These are phyloP conservation scores for Starmerella gropengiesseri DNA, from an alignment of 805 yeast species.

Conservation along the genomic window DNA sequence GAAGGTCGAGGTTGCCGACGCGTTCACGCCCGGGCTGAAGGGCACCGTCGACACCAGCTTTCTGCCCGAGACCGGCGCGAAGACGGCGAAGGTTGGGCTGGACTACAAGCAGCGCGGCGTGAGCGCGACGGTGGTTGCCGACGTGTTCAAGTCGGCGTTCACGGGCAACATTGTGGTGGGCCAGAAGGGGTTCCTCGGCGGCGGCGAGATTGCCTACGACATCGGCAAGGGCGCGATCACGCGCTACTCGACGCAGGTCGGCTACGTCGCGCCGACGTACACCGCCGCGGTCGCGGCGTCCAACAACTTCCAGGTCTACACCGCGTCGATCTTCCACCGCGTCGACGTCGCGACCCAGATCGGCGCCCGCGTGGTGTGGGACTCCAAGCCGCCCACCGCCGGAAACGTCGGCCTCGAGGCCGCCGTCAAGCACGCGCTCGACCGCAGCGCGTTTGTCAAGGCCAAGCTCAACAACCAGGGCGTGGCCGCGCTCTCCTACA, in stretches of 20 bases:
- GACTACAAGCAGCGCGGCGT: slow-evolving; percentile 87
- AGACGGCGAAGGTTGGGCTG: slow-evolving; percentile 81
- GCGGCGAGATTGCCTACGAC: slow-evolving; percentile 96
- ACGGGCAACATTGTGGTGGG: slow-evolving; percentile 91
- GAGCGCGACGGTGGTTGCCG: slow-evolving; percentile 90
- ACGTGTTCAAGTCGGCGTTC: slow-evolving; percentile 92
- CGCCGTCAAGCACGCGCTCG: slow-evolving; percentile 89
- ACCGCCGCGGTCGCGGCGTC: slow-evolving; percentile 77
- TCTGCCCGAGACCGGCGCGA: slow-evolving; percentile 67
- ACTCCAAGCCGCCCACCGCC: slow-evolving; percentile 62
- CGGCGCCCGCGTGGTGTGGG: slow-evolving; percentile 96
- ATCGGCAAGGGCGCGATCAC: slow-evolving; percentile 84
- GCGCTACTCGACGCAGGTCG: slow-evolving; percentile 86
- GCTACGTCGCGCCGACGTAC: slow-evolving; percentile 83
- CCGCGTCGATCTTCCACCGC: slow-evolving; percentile 92
- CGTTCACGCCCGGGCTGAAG: slow-evolving; percentile 89
- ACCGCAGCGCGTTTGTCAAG: slow-evolving; percentile 79
- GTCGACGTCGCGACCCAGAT: slow-evolving; percentile 86
- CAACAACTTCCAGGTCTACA: slow-evolving; percentile 54
- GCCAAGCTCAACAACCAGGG: slow-evolving; percentile 96
- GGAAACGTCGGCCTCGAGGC: slow-evolving; percentile 84
- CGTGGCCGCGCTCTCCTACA: slow-evolving; percentile 83
- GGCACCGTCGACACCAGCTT: slow-evolving; percentile 81
- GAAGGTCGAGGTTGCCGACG: slow-evolving; percentile 84
- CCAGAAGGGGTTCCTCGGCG: slow-evolving; percentile 92